phyloP scores from a whole-genome alignment of 345 rosid species.

The Sisymbrium irio region DNA sequence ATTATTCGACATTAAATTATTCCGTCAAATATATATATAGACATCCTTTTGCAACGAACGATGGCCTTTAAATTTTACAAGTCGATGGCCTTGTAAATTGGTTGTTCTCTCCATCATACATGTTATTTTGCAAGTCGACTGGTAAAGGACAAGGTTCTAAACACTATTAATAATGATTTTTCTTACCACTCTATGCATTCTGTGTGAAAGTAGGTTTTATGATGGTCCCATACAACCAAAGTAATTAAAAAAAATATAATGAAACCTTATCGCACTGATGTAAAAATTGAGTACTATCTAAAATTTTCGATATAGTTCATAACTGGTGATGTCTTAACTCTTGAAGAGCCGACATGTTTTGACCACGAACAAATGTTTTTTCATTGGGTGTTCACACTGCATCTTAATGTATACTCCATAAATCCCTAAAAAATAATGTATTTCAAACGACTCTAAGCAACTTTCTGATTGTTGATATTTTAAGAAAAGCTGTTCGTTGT shows the following conservation, averaged over 20 bases:
- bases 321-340: slow-evolving; percentile 1
- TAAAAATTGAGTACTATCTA: background rate
- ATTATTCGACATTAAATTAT: background rate
- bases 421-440: background rate
- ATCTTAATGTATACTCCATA: background rate
- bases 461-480: slow-evolving; percentile 7
- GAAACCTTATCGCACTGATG: background rate
- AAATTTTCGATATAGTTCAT: background rate
- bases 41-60: background rate
- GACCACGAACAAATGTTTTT: background rate
- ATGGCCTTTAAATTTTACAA: background rate
- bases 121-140: too few relatives aligned
- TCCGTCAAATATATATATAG: background rate
- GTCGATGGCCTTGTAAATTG: background rate
- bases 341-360: slow-evolving; percentile 24
- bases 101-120: background rate
- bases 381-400: slow-evolving; percentile 25
- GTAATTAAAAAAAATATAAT: background rate
- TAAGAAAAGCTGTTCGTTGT: slow-evolving; percentile 14
- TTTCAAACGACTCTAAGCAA: slow-evolving; percentile 19
- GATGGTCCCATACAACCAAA: background rate
- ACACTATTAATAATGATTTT: background rate
- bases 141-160: background rate
- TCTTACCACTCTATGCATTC: background rate
- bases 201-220: background rate